phyloP scores from a whole-genome alignment of 2,329 filamentous ascomycete genomes.

The Gnomoniopsis smithogilvyi region DNA sequence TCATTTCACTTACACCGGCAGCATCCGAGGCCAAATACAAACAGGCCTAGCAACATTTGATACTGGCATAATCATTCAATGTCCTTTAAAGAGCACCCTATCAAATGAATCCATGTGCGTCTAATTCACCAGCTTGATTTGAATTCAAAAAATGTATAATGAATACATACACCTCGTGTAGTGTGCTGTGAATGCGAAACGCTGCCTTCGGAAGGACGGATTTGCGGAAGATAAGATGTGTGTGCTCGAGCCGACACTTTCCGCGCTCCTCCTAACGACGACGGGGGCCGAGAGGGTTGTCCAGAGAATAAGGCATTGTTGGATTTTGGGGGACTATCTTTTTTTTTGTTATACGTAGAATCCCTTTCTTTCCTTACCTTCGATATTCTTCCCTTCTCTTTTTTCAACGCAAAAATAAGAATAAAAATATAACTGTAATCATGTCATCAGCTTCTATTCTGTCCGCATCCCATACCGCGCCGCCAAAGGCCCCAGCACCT shows the following conservation, averaged over 20 bases:
- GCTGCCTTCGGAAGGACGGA: background rate
- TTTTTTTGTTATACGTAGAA: no score
- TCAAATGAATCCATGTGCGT: no score
- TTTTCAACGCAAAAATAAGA: background rate
- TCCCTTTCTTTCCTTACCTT: conserved; percentile 27
- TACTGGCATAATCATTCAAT: no score
- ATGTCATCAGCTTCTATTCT: background rate
- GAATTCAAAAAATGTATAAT: no score
- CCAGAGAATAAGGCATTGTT: background rate
- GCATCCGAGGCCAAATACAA: no score
- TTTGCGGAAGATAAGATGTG: background rate
- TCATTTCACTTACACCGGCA: no score
- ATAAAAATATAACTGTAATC: background rate
- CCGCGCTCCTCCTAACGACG: no score
- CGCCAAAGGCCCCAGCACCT: background rate
- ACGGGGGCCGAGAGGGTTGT: no score
- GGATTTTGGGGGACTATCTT: no score
- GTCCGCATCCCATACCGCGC: background rate
- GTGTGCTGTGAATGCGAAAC: background rate
- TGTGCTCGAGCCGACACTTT: background rate
- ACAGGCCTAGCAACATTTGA: no score
- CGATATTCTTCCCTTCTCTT: background rate
- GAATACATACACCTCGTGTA: background rate
- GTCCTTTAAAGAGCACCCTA: no score
- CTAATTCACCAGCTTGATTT: no score